These are phyloP conservation scores for Globisporangium alternatum DNA, from an alignment of 352 stramenopile species.

Conservation along the genomic window DNA sequence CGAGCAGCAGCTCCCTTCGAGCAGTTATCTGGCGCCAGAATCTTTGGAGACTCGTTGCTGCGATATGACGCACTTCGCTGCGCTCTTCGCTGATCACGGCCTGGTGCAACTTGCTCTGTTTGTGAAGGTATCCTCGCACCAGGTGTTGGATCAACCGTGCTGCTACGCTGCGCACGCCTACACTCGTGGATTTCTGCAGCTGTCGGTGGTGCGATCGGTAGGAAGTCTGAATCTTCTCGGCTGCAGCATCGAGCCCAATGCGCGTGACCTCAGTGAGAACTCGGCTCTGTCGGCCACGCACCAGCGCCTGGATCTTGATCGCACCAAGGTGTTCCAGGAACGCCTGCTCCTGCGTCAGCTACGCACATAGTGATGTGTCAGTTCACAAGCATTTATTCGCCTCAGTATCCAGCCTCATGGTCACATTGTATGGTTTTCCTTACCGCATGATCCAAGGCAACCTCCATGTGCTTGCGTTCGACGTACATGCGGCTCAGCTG, in stretches of 20 bases:
- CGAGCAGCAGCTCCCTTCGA: slow-evolving; percentile 22
- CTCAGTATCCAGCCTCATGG: not conserved
- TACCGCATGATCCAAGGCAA: slow-evolving; percentile 50
- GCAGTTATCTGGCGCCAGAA: slow-evolving; percentile 34
- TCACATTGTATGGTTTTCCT: not conserved
- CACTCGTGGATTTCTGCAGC: slow-evolving; percentile 7
- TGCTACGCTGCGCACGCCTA: slow-evolving; percentile 47
- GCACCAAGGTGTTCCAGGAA: slow-evolving; percentile 49
- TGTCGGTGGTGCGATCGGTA: slow-evolving; percentile 29
- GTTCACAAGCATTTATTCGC: not conserved
- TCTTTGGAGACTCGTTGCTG: slow-evolving; percentile 46
- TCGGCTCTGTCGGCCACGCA: slow-evolving; percentile 55
- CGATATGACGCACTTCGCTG: slow-evolving; percentile 46
- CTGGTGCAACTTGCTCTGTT: slow-evolving; percentile 23
- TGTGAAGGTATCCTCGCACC: slow-evolving; percentile 30
- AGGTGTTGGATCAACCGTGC: slow-evolving; percentile 45
- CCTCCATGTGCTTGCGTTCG: slow-evolving; percentile 45
- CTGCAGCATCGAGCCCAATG: slow-evolving; percentile 43
- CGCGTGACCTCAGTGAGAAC: slow-evolving; percentile 40
- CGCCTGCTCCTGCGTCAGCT: slow-evolving; percentile 36
- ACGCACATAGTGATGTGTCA: not conserved
- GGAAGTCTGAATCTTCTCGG: slow-evolving; percentile 41
- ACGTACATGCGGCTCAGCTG: slow-evolving; percentile 62
- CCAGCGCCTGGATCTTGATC: slow-evolving; percentile 64
- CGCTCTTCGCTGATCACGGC: slow-evolving; percentile 32